These are phyloP conservation scores for Chondrus crispus DNA, from an alignment of 23 red algal species.

Conservation along the genomic window DNA sequence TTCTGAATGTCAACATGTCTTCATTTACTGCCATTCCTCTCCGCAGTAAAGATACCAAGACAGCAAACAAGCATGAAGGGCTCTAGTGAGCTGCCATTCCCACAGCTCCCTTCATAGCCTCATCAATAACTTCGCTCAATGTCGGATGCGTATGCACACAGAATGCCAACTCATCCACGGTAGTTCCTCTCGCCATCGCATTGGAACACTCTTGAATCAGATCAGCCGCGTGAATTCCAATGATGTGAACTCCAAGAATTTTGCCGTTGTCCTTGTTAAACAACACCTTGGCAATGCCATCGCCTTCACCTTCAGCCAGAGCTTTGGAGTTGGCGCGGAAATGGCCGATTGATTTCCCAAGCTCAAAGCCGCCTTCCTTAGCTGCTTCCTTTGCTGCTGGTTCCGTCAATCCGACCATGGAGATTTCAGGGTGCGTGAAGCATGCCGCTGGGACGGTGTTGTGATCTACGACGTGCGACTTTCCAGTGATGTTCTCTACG, in stretches of 20 bases:
- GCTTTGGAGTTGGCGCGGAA: conserved; percentile 98
- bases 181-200: conserved; percentile 77
- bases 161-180: conserved; percentile 91
- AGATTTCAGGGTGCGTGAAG: conserved; percentile 98
- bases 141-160: conserved; percentile 99
- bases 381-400: conserved; percentile 77
- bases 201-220: conserved; percentile 97
- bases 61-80: not conserved
- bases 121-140: conserved; percentile 93
- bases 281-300: conserved; percentile 96
- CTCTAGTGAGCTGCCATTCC: conserved; percentile 87
- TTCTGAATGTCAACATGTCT: too few relatives aligned
- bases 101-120: conserved; percentile 95
- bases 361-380: conserved; percentile 72
- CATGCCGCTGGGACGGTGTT: conserved; percentile 92
- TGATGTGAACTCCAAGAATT: conserved; percentile 95
- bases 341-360: conserved; percentile 88
- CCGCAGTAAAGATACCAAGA: not conserved
- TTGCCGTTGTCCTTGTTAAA: conserved; percentile 88
- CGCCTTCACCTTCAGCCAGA: conserved; percentile 91
- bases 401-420: conserved; percentile 91
- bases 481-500: conserved; percentile 90
- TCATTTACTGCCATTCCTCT: too few relatives aligned
- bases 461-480: conserved; percentile 72
- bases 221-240: conserved; percentile 97